phyloP scores from a whole-genome alignment of 768 basidiomycete genomes.

The Russula sp. region DNA sequence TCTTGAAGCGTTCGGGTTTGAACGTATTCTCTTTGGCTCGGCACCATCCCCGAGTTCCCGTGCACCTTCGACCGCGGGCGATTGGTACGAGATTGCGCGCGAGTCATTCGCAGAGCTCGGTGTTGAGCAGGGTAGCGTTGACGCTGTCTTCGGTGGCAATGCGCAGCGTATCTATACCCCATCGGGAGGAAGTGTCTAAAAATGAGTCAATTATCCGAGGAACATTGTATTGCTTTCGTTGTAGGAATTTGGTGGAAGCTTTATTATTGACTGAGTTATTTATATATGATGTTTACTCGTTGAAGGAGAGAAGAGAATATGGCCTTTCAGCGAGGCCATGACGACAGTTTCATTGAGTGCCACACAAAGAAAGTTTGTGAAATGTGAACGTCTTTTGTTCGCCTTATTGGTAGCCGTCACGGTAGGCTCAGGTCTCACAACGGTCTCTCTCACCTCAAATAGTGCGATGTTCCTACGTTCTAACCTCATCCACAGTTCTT shows the following conservation, averaged over 20 bases:
- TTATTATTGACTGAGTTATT: neutral
- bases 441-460: conserved; percentile 2
- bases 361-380: too few relatives aligned
- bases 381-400: conserved; percentile 15
- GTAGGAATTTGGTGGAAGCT: neutral
- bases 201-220: neutral
- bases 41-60: conserved; percentile 53
- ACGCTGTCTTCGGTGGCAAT: conserved; percentile 63
- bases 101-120: conserved; percentile 76
- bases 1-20: conserved; percentile 79
- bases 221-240: conserved; percentile 1
- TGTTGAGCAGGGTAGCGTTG: conserved; percentile 68
- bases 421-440: neutral
- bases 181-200: neutral
- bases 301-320: too few relatives aligned
- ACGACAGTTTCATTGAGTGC: too few relatives aligned
- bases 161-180: conserved; percentile 39
- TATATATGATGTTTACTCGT: neutral
- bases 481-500: neutral
- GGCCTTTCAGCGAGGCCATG: too few relatives aligned
- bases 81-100: conserved; percentile 79
- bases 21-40: conserved; percentile 79
- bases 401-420: conserved; percentile 4
- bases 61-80: conserved; percentile 45
- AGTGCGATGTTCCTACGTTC: neutral